phyloP scores from a whole-genome alignment of 2,329 filamentous ascomycete species.

The Talaromyces sp. region DNA sequence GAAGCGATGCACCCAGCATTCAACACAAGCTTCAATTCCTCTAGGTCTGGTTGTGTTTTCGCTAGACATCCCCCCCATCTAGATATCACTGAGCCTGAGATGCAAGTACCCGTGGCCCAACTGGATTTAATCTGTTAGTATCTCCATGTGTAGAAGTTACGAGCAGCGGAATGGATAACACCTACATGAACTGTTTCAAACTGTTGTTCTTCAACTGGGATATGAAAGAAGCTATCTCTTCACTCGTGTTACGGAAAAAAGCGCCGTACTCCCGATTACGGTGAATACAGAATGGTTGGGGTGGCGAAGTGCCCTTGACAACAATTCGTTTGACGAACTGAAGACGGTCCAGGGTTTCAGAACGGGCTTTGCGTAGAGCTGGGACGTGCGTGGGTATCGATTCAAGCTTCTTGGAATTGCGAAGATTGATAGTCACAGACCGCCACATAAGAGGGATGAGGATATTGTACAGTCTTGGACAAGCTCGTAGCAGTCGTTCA shows the following conservation, averaged over 20 bases:
- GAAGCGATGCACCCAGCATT: neutral
- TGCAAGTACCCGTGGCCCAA: constrained; percentile 3
- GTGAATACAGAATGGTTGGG: neutral
- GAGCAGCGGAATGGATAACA: neutral
- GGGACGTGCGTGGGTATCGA: neutral
- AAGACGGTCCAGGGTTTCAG: neutral
- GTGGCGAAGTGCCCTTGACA: neutral
- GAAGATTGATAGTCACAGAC: neutral
- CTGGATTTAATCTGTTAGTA: neutral
- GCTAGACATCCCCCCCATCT: neutral
- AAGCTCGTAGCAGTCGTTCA: neutral
- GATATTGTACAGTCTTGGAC: neutral
- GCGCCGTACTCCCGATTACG: neutral
- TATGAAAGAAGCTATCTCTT: neutral
- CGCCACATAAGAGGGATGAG: neutral
- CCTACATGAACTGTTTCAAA: constrained; percentile 4
- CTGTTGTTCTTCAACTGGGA: neutral
- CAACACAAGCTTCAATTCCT: constrained; percentile 1
- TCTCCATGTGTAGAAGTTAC: neutral
- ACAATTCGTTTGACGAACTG: neutral
- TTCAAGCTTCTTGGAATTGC: neutral
- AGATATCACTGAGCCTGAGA: neutral
- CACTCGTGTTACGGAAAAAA: neutral
- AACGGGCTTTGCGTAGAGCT: neutral
- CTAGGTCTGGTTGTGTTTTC: neutral